Conservation (phyloP, 257 asterid genomes). For the Cordia subcordata region DNA sequence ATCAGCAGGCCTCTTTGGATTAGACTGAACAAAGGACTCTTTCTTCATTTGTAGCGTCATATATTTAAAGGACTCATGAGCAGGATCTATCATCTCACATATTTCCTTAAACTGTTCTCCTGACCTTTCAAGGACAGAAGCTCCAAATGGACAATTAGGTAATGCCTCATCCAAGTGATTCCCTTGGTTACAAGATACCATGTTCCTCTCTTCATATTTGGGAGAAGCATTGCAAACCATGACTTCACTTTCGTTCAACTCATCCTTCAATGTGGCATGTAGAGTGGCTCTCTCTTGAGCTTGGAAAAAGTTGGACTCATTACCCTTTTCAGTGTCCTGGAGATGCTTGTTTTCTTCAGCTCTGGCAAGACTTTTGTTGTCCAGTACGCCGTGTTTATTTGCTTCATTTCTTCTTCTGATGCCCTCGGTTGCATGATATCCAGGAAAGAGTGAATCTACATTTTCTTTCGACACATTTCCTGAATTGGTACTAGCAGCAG, state of each 20-base stretch:
- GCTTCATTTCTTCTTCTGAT: no score
- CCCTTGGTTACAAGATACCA: slow-evolving; percentile 8
- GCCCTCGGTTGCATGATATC: no score
- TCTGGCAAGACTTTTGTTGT: no score
- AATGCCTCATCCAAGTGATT: neutral
- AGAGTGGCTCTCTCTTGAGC: no score
- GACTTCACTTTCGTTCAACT: slow-evolving; percentile 6
- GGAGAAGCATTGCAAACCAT: neutral
- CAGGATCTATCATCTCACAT: neutral
- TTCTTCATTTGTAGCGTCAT: neutral
- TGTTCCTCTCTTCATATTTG: neutral
- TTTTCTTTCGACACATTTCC: neutral
- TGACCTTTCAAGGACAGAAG: neutral
- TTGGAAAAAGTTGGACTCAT: no score
- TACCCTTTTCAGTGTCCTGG: no score
- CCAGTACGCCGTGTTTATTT: no score
- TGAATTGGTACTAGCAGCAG: slow-evolving; percentile 7
- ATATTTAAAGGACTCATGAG: slow-evolving; percentile 6
- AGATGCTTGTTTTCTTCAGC: no score
- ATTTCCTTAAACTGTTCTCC: slow-evolving; percentile 2
- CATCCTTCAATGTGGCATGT: slow-evolving; percentile 5
- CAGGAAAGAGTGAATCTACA: no score
- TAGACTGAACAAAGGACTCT: slow-evolving; percentile 3
- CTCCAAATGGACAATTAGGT: neutral
- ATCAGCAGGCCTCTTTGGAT: neutral